Conservation (phyloP, 345 rosid species). For the Euclidium syriacum region DNA sequence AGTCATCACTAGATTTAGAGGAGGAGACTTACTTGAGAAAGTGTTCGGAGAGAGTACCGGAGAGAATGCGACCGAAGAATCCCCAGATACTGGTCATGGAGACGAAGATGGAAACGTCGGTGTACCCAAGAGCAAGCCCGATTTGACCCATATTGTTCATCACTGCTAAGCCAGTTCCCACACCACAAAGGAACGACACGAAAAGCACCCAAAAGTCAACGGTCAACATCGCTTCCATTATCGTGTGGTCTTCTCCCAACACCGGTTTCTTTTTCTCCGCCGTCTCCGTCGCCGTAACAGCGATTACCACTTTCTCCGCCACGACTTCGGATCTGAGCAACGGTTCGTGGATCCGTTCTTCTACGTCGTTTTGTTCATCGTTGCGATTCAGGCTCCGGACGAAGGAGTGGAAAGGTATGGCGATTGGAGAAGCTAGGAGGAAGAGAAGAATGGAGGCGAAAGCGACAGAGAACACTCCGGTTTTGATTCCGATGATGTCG, state of each 20-base stretch:
- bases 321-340: slow-evolving; percentile 34
- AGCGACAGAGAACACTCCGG: slow-evolving; percentile 28
- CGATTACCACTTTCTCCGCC: neutral
- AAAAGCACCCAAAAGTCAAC: slow-evolving; percentile 86
- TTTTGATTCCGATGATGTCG: slow-evolving; percentile 48
- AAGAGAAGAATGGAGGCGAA: slow-evolving; percentile 48
- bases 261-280: slow-evolving; percentile 41
- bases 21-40: slow-evolving; percentile 57
- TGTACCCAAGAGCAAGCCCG: slow-evolving; percentile 81
- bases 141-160: slow-evolving; percentile 96
- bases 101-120: slow-evolving; percentile 76
- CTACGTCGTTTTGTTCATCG: slow-evolving; percentile 33
- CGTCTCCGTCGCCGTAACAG: neutral
- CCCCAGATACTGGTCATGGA: slow-evolving; percentile 91
- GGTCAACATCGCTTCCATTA: slow-evolving; percentile 56
- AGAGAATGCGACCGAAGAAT: slow-evolving; percentile 78
- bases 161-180: slow-evolving; percentile 83
- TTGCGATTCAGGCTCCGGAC: slow-evolving; percentile 31
- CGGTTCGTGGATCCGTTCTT: slow-evolving; percentile 43
- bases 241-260: slow-evolving; percentile 86
- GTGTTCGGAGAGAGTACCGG: slow-evolving; percentile 79
- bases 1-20: too few species aligned
- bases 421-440: slow-evolving; percentile 60
- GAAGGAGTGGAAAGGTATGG: slow-evolving; percentile 48
- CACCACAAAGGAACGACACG: slow-evolving; percentile 77